Evolutionary conservation across 495 filamentous ascomycete species (phyloP), one percentile per base, ranked within the genome.

Genomic region (Penicillium coffeae): DNA sequence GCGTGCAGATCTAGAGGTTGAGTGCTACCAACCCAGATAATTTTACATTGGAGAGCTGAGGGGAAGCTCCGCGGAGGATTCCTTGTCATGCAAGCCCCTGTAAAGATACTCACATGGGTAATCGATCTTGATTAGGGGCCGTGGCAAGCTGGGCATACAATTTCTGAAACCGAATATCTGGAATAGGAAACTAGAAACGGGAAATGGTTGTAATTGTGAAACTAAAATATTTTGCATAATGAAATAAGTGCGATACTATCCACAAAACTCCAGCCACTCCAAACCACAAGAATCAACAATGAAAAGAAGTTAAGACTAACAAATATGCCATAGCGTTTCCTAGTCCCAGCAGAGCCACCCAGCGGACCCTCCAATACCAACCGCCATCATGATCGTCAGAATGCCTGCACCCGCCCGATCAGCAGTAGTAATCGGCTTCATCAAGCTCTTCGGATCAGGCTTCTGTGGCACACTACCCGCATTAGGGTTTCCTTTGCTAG

Each of bases 401-500:
- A 89, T 73, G 0, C 68, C 74, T 1, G 85, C 85, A 7, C 81
- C 86, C 10, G 76, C 79, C 47, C 69, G 74, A 56, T 86, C 83
- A 3, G 62, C 74, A 10, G 63, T 63, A 1, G 72, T 76, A 25
- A 84, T 72, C 3, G 43, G 21, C 13, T 58, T 54, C 0, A 54
- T 53, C 1, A 66, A 30, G 9, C 21, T 38, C 9, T 35, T 16
- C 0, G 64, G 60, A 13, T 46, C 45, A 1, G 52, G 43, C n/a
- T 54, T 15, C 2, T 27, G 40, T 1, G 50, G 58, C 16, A 55
- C 44, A 3, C 54, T 47, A 19, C 88, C 87, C n/a, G 84, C 87
- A 4, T 68, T 70, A 0, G 86, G 80, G 57, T 93, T 68, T 1
- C 89, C 89, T 39, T 73, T 69, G 58, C 89, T 92, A 4, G 84